Conservation (phyloP, 345 rosid genomes). For the Murraya koenigii region DNA sequence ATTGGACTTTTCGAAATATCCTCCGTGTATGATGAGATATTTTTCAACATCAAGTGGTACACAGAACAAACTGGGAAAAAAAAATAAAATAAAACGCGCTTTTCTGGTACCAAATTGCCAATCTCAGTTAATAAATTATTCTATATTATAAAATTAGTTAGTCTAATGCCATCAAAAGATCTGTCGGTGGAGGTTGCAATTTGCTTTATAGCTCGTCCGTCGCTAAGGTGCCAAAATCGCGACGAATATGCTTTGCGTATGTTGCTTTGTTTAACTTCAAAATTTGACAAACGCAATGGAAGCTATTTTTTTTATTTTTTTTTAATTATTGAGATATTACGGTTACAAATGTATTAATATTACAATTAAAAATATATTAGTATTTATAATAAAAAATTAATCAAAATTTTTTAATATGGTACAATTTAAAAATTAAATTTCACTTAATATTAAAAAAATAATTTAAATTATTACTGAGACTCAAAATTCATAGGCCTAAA, state of each 20-base stretch:
- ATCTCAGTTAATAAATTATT: not conserved
- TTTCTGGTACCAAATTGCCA: not conserved
- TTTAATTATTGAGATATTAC: too few relatives aligned
- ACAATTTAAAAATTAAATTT: too few relatives aligned
- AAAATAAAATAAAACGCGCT: not conserved
- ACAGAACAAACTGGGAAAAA: not conserved
- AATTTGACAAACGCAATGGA: not conserved
- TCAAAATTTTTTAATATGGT: too few relatives aligned
- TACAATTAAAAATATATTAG: too few relatives aligned
- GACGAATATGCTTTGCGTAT: not conserved
- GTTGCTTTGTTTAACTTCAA: not conserved
- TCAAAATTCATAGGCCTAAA: too few relatives aligned
- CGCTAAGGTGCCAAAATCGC: not conserved
- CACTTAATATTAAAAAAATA: too few relatives aligned
- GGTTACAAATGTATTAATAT: too few relatives aligned
- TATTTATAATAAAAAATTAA: too few relatives aligned
- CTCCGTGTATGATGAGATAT: not conserved
- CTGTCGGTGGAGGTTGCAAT: constrained; percentile 1
- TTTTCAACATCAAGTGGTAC: not conserved
- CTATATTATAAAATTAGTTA: not conserved
- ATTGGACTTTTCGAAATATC: not conserved
- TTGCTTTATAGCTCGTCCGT: not conserved
- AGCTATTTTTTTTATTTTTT: too few relatives aligned
- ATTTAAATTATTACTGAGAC: too few relatives aligned
- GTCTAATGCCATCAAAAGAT: not conserved